phyloP scores from a whole-genome alignment of 2,329 filamentous ascomycete species.

The Sordariomycetes sp. region DNA sequence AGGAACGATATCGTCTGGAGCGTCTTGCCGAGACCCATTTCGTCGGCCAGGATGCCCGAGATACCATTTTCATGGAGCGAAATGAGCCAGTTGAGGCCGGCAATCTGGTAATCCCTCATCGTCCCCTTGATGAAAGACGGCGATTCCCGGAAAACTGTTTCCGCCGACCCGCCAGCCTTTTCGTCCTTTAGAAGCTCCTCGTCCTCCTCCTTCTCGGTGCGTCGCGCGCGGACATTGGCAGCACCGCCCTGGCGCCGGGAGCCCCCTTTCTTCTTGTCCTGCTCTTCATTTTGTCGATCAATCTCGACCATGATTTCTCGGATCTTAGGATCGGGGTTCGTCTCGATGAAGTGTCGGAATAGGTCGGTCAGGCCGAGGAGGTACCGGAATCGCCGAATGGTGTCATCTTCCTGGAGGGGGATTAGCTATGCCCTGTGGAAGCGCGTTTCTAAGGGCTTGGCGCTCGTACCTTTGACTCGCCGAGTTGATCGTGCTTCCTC shows the following conservation, averaged over 20 bases:
- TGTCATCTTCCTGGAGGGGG: constrained; percentile 68
- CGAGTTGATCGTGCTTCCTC: constrained; percentile 84
- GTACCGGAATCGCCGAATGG: constrained; percentile 86
- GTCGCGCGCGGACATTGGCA: constrained; percentile 60
- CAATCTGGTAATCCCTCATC: constrained; percentile 95
- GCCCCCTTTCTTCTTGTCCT: constrained; percentile 57
- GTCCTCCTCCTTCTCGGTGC: constrained; percentile 96
- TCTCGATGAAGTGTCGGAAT: constrained; percentile 97
- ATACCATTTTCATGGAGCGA: constrained; percentile 98
- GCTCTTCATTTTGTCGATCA: constrained; percentile 77
- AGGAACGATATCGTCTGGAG: constrained; percentile 95
- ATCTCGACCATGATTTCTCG: constrained; percentile 90
- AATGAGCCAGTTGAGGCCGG: constrained; percentile 93
- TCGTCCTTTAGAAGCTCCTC: constrained; percentile 81
- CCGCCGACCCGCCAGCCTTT: constrained; percentile 71
- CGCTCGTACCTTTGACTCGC: constrained; percentile 69
- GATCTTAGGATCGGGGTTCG: constrained; percentile 89
- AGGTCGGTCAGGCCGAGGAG: constrained; percentile 88
- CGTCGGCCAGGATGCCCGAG: constrained; percentile 91
- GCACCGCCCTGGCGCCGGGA: constrained; percentile 65
- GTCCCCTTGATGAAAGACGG: constrained; percentile 75
- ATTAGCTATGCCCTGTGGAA: constrained; percentile 6
- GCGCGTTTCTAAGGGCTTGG: neutral
- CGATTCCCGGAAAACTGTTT: constrained; percentile 88
- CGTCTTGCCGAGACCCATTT: constrained; percentile 98